Evolutionary conservation across 768 basidiomycete species (phyloP), one percentile per base, ranked within the genome.

Genomic region (Lentinula detonsa): DNA sequence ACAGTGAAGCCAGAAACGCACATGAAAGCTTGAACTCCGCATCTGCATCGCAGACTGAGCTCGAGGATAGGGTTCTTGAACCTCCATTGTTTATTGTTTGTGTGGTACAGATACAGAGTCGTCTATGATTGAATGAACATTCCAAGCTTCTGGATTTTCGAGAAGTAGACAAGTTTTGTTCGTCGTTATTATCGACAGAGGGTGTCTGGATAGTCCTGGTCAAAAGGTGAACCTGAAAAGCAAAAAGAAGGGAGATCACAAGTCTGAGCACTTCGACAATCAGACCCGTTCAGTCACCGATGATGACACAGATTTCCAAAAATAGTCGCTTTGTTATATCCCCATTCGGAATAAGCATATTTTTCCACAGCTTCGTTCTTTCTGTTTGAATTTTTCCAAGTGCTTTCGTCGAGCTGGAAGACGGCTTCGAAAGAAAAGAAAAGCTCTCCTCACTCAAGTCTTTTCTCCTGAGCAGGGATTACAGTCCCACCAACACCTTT

Each of bases 21-120:
- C 72, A 70, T 73, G 69, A 53, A 72, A 65, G 11, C 64, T 53
- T 40, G 67, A 57, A 39, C 69, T 31, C 31, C 63, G 65, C n/a
- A 62, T 56, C 35, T 64, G 73, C 33, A 69, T 37, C 28, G 61
- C 60, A 16, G 70, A 63, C 43, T 70, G 68, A 23, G 69, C 65
- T 34, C 61, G 66, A 39, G 53, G 66, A 33, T 55, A 61, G 34
- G 61, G 64, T 48, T 76, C 69, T 72, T 59, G 23, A 9, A 57
- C 45, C 7, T 33, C 31, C 37, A 56, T 56, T 28, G 31, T 11
- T 52, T 51, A 6, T 21, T 51, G 9, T 23, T 34, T 7, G 15
- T 28, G 23, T 5, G 49, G 21, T 51, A 21, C 21, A 21, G 21
- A 21, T n/a, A n/a, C 9, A 39, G 37, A 39, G 43, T 18, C 21